Conservation (phyloP, 805 yeast species). For the Kuraishia ogatae region DNA sequence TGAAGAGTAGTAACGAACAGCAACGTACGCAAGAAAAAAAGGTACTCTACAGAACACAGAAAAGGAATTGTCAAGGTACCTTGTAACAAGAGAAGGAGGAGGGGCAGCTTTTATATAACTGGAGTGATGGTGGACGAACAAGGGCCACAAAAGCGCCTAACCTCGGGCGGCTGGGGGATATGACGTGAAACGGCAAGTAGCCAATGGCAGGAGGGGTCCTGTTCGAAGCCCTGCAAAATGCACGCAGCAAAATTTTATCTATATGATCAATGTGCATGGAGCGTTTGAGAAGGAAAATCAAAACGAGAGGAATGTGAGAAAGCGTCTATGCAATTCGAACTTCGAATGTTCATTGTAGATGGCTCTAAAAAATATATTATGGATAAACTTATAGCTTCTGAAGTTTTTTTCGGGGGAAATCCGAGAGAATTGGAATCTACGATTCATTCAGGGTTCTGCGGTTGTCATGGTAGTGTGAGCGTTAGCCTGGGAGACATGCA, state of each 20-base stretch:
- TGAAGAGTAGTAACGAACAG: background rate
- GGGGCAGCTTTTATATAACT: background rate
- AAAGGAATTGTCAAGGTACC: background rate
- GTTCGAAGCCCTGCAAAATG: background rate
- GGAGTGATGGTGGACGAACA: background rate
- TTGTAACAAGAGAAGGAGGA: background rate
- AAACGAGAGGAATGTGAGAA: too few species aligned
- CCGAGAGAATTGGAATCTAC: background rate
- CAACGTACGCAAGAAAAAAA: background rate
- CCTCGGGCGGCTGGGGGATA: background rate
- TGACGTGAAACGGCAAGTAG: background rate
- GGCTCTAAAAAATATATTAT: too few species aligned
- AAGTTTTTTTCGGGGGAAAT: too few species aligned
- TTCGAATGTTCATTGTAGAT: too few species aligned
- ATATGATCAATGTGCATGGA: background rate
- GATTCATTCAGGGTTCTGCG: background rate
- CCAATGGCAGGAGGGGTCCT: background rate
- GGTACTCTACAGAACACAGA: background rate
- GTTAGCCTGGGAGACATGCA: background rate
- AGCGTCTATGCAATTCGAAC: too few species aligned
- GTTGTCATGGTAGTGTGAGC: background rate
- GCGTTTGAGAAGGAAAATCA: background rate
- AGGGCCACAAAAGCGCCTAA: background rate
- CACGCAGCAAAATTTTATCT: background rate
- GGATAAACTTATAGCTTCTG: too few species aligned